These are phyloP conservation scores for Fusarium xyrophilum DNA, from an alignment of 2,329 filamentous ascomycete species.

Conservation along the genomic window DNA sequence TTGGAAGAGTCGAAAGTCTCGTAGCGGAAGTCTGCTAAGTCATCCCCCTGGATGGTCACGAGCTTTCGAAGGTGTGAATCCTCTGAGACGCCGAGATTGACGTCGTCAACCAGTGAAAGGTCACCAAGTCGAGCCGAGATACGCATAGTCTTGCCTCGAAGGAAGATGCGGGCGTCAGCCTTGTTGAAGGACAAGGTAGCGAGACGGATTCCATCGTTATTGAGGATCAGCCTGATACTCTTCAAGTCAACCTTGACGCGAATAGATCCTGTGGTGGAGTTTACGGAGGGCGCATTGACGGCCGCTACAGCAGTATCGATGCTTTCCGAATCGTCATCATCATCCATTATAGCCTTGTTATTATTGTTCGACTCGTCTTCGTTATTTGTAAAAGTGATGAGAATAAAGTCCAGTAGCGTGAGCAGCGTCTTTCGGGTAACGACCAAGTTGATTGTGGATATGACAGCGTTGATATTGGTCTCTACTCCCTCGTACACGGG, in stretches of 20 bases:
- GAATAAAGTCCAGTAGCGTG: conserved; percentile 90
- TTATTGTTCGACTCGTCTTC: conserved; percentile 49
- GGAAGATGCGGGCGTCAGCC: conserved; percentile 87
- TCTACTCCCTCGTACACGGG: conserved; percentile 91
- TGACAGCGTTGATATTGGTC: conserved; percentile 86
- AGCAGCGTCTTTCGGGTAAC: conserved; percentile 92
- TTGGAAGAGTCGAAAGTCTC: conserved; percentile 87
- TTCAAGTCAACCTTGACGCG: conserved; percentile 93
- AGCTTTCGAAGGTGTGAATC: conserved; percentile 83
- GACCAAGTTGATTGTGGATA: conserved; percentile 95
- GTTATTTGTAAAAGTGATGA: conserved; percentile 83
- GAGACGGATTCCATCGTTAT: conserved; percentile 95
- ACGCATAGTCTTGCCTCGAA: conserved; percentile 85
- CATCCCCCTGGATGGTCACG: conserved; percentile 92
- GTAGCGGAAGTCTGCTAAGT: conserved; percentile 95
- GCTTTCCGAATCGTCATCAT: conserved; percentile 47
- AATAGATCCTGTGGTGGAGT: conserved; percentile 71
- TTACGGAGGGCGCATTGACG: conserved; percentile 43
- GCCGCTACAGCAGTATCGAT: conserved; percentile 47
- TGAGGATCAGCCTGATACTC: conserved; percentile 91
- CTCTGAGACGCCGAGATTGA: conserved; percentile 86
- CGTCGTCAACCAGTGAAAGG: conserved; percentile 87
- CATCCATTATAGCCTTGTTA: conserved; percentile 49
- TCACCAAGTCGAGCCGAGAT: conserved; percentile 87
- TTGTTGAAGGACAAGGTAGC: conserved; percentile 93